These are phyloP conservation scores for Lineolata rhizophorae DNA, from an alignment of 495 filamentous ascomycete species.

Conservation along the genomic window DNA sequence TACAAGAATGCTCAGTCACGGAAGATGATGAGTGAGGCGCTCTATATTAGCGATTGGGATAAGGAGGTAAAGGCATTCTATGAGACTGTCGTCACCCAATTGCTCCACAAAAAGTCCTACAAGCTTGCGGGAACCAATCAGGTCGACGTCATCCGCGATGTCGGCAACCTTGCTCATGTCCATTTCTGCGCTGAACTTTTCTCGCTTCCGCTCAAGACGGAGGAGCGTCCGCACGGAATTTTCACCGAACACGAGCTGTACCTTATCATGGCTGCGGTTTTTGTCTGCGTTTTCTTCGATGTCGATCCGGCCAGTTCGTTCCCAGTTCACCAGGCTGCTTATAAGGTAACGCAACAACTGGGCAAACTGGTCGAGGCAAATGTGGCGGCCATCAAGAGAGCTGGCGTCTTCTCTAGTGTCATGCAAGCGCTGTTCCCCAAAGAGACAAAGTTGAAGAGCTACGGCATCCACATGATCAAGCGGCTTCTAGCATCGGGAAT, in stretches of 20 bases:
- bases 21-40: conserved; percentile 23
- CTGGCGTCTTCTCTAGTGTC: conserved; percentile 8
- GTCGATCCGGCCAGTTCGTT: conserved; percentile 41
- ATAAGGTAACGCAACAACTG: conserved; percentile 13
- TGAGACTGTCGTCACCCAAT: conserved; percentile 26
- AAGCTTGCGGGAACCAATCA: conserved; percentile 32
- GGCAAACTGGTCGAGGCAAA: conserved; percentile 14
- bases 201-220: conserved; percentile 38
- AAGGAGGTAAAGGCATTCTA: conserved; percentile 29
- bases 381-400: conserved; percentile 9
- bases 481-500: conserved; percentile 10
- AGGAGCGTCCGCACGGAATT: conserved; percentile 31
- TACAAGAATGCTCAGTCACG: conserved; percentile 25
- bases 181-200: conserved; percentile 40
- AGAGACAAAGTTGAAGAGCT: conserved; percentile 9
- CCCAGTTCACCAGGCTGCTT: conserved; percentile 31
- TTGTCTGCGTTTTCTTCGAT: conserved; percentile 42
- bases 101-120: conserved; percentile 27
- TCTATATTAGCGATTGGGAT: conserved; percentile 30
- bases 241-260: conserved; percentile 39
- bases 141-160: conserved; percentile 38
- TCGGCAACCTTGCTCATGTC: conserved; percentile 37
- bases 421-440: conserved; percentile 12
- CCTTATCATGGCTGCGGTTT: conserved; percentile 32
- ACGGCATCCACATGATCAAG: conserved; percentile 17